Evolutionary conservation across 768 basidiomycete genomes (phyloP).

Genomic region (Naematelia encephala): DNA sequence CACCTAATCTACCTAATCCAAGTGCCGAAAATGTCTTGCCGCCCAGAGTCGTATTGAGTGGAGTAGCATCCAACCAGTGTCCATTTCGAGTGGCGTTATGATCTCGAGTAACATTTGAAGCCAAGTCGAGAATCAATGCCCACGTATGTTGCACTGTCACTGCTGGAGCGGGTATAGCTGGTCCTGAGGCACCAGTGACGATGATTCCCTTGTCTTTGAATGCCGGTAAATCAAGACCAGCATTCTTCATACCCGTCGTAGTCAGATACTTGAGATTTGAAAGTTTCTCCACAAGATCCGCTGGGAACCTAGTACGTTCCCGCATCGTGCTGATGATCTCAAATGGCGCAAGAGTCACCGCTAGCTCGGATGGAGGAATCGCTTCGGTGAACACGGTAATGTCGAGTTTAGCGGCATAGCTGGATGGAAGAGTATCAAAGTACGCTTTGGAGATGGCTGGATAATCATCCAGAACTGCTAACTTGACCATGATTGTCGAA

Average conservation of each 20-base stretch:
- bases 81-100: conserved; percentile 56
- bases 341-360: conserved; percentile 54
- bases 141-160: conserved; percentile 62
- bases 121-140: conserved; percentile 60
- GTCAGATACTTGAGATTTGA: conserved; percentile 63
- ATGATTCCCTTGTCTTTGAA: conserved; percentile 8
- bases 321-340: conserved; percentile 65
- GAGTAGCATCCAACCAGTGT: conserved; percentile 59
- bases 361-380: conserved; percentile 46
- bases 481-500: neutral
- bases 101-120: conserved; percentile 57
- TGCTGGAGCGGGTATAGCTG: conserved; percentile 56
- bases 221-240: conserved; percentile 14
- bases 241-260: conserved; percentile 59
- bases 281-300: conserved; percentile 57
- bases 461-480: neutral
- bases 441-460: neutral
- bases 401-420: neutral
- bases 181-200: conserved; percentile 32
- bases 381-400: conserved; percentile 55
- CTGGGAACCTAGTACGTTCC: conserved; percentile 62
- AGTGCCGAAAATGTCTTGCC: conserved; percentile 63
- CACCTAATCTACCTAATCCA: conserved; percentile 62
- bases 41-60: conserved; percentile 53
- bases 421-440: neutral